phyloP scores from a whole-genome alignment of 2,329 filamentous ascomycete species.

The Plenodomus tracheiphilus region DNA sequence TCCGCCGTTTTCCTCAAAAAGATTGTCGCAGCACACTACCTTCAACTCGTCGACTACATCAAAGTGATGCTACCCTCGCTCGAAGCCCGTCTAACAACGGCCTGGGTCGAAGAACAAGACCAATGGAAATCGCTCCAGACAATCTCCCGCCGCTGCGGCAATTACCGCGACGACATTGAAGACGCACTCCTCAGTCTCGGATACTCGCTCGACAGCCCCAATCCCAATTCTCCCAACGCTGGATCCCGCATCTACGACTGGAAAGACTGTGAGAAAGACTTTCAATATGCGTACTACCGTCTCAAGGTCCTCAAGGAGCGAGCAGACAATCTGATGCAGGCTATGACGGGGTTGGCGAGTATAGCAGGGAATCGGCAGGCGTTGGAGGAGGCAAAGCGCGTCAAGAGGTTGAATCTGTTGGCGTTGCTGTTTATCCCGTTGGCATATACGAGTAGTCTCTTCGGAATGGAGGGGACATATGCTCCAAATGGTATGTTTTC shows the following conservation, averaged over 20 bases:
- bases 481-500: conserved; percentile 22
- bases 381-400: conserved; percentile 40
- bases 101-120: conserved; percentile 39
- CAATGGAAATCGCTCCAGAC: conserved; percentile 40
- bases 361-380: conserved; percentile 42
- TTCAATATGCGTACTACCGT: conserved; percentile 40
- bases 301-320: conserved; percentile 39
- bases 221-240: not conserved
- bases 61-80: conserved; percentile 40
- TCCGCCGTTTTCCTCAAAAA: conserved; percentile 39
- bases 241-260: conserved; percentile 11
- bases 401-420: conserved; percentile 38
- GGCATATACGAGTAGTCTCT: conserved; percentile 37
- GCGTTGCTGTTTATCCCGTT: conserved; percentile 41
- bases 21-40: conserved; percentile 38
- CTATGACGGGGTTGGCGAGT: conserved; percentile 40
- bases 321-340: conserved; percentile 37
- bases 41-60: conserved; percentile 41
- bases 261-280: conserved; percentile 35
- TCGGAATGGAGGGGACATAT: conserved; percentile 40
- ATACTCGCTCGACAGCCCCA: conserved; percentile 19
- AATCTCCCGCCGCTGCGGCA: conserved; percentile 39
- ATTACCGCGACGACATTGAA: conserved; percentile 42
- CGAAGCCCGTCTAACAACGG: conserved; percentile 36
- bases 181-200: conserved; percentile 36